phyloP scores from a whole-genome alignment of 345 rosid species.

The Salix arbutifolia region DNA sequence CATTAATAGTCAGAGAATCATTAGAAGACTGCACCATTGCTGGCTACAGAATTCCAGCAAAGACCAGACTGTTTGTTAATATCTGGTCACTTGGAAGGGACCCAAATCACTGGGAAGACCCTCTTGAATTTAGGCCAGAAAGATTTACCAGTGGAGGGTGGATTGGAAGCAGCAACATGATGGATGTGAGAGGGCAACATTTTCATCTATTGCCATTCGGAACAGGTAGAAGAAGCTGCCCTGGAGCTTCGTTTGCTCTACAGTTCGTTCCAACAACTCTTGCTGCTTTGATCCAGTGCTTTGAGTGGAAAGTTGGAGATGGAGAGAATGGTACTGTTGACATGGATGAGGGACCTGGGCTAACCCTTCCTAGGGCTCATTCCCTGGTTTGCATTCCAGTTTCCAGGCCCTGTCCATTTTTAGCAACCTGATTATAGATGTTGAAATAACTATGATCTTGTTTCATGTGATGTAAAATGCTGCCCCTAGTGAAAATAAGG shows the following conservation, averaged over 20 bases:
- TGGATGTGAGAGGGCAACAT: slow-evolving; percentile 25
- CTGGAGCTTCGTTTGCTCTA: slow-evolving; percentile 41
- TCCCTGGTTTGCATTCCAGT: slow-evolving; percentile 34
- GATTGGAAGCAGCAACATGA: slow-evolving; percentile 14
- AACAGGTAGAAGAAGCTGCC: slow-evolving; percentile 40
- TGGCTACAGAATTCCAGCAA: slow-evolving; percentile 20
- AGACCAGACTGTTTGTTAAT: slow-evolving; percentile 22
- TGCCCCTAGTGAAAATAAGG: no score
- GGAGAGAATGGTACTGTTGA: slow-evolving; percentile 15
- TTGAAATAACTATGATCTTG: background rate
- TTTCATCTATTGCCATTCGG: slow-evolving; percentile 42
- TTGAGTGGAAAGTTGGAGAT: slow-evolving; percentile 28
- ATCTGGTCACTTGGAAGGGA: slow-evolving; percentile 24
- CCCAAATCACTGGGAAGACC: slow-evolving; percentile 23
- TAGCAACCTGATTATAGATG: background rate
- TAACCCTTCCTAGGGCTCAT: slow-evolving; percentile 30
- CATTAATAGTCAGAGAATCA: slow-evolving; percentile 18
- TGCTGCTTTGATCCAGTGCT: slow-evolving; percentile 37
- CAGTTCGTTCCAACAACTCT: slow-evolving; percentile 30
- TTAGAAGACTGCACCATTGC: slow-evolving; percentile 8
- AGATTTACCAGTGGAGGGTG: slow-evolving; percentile 16
- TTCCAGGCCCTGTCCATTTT: slow-evolving; percentile 23
- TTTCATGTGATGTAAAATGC: background rate
- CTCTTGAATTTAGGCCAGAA: slow-evolving; percentile 21
- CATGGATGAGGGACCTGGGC: slow-evolving; percentile 38